These are phyloP conservation scores for Saraca asoca DNA, from an alignment of 331 rosid species.

Conservation along the genomic window DNA sequence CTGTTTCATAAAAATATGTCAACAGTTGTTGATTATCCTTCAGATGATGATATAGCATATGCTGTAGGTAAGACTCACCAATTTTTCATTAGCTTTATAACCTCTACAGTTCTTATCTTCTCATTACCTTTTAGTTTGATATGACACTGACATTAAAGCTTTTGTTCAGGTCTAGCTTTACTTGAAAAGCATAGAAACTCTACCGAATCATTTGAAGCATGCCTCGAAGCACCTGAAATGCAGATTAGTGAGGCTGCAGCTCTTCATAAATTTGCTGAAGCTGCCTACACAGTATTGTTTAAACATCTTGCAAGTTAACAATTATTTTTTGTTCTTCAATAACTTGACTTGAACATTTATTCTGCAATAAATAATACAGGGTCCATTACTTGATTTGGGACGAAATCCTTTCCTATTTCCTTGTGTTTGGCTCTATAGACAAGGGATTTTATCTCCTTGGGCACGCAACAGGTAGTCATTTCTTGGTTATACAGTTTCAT, in stretches of 20 bases:
- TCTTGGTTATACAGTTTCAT: constrained; percentile 43
- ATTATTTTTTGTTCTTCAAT: constrained; percentile 8
- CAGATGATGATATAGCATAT: no score
- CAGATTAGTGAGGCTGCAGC: constrained; percentile 71
- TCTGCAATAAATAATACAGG: constrained; percentile 57
- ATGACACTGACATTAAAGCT: constrained; percentile 13
- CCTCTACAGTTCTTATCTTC: no score
- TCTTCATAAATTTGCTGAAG: constrained; percentile 93
- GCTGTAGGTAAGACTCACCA: no score
- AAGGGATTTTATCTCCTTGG: constrained; percentile 89
- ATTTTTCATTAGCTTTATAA: no score
- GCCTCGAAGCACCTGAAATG: constrained; percentile 54
- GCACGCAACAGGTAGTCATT: constrained; percentile 69
- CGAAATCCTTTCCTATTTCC: constrained; percentile 79
- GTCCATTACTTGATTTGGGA: constrained; percentile 91
- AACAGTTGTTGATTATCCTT: no score
- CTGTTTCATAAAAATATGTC: no score
- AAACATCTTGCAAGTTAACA: constrained; percentile 8
- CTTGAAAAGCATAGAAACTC: constrained; percentile 58
- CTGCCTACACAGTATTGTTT: constrained; percentile 82
- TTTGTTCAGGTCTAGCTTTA: constrained; percentile 73
- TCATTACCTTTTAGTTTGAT: no score
- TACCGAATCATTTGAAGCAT: constrained; percentile 47
- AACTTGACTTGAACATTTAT: constrained; percentile 23
- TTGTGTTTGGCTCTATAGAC: constrained; percentile 86